Percentiles rank a stretch among this genome's conserved stretches.
Evolutionary conservation across 768 basidiomycete species (phyloP).

Genomic region (Phaeotremella fagi): DNA sequence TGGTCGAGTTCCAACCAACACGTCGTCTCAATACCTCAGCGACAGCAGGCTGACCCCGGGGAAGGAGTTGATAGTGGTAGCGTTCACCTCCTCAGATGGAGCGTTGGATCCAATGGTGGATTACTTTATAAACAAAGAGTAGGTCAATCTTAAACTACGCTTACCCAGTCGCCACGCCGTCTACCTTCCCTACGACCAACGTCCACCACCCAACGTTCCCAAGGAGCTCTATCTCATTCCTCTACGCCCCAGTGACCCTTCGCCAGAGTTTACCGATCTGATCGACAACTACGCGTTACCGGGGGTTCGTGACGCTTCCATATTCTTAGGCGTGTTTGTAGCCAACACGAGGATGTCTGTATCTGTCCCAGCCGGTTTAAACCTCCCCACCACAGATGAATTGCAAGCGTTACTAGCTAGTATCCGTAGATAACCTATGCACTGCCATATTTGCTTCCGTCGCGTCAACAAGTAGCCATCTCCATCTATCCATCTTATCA

Average conservation of each 20-base stretch:
- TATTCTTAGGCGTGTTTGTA: conserved; percentile 38
- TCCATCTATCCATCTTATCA: background rate
- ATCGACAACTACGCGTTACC: conserved; percentile 40
- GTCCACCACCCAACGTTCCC: conserved; percentile 27
- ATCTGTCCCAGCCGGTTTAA: background rate
- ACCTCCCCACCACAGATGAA: conserved; percentile 15
- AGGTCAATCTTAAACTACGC: conserved; percentile 9
- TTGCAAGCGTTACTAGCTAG: conserved; percentile 35
- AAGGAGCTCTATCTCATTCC: conserved; percentile 46
- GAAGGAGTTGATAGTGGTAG: conserved; percentile 37
- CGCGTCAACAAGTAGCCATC: too few species aligned
- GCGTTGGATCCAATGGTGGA: conserved; percentile 30
- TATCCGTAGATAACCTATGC: too few species aligned
- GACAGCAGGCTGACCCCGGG: conserved; percentile 24
- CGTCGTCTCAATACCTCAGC: conserved; percentile 27
- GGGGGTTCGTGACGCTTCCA: conserved; percentile 9
- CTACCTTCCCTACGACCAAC: conserved; percentile 28
- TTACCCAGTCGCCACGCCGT: conserved; percentile 39
- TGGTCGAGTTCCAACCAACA: conserved; percentile 35
- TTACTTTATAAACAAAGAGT: conserved; percentile 37
- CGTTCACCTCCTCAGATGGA: conserved; percentile 27
- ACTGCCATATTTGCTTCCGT: background rate
- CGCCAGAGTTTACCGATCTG: conserved; percentile 40
- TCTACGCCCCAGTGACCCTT: conserved; percentile 30
- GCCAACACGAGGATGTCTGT: conserved; percentile 7